phyloP scores from a whole-genome alignment of 306 rosid species.

The Cucurbita moschata region DNA sequence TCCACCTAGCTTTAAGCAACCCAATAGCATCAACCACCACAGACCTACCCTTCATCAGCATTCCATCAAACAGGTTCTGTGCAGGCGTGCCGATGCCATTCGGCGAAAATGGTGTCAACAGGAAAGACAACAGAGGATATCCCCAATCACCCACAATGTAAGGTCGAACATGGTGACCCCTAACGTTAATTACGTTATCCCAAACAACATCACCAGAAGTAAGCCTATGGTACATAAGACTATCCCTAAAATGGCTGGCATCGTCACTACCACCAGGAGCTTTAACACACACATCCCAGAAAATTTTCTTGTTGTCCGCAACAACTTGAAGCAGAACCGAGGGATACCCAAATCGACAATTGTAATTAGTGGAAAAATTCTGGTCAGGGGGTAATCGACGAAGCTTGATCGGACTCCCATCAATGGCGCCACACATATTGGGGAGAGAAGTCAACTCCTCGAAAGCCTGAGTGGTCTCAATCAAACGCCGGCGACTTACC shows the following conservation, averaged over 20 bases:
- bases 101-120: conserved; percentile 53
- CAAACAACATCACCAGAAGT: conserved; percentile 60
- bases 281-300: conserved; percentile 92
- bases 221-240: conserved; percentile 43
- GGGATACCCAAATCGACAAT: conserved; percentile 44
- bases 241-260: conserved; percentile 67
- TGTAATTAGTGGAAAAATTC: conserved; percentile 26
- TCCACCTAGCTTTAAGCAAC: conserved; percentile 88
- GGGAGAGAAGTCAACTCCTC: conserved; percentile 81
- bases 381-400: conserved; percentile 21
- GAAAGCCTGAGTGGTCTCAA: conserved; percentile 65
- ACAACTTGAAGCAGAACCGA: conserved; percentile 78
- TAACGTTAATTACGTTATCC: conserved; percentile 52
- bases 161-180: conserved; percentile 62
- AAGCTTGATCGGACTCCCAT: conserved; percentile 49
- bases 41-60: conserved; percentile 90
- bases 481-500: conserved; percentile 49
- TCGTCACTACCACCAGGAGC: conserved; percentile 72
- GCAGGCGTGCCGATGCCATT: conserved; percentile 71
- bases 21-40: conserved; percentile 79
- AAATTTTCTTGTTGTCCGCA: conserved; percentile 70
- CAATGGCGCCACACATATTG: conserved; percentile 87
- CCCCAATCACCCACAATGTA: conserved; percentile 90
- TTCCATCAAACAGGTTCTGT: conserved; percentile 75
- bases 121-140: conserved; percentile 55